Evolutionary conservation across 108 stramenopile species (phyloP).

Genomic region (Schizochytrium sp.): DNA sequence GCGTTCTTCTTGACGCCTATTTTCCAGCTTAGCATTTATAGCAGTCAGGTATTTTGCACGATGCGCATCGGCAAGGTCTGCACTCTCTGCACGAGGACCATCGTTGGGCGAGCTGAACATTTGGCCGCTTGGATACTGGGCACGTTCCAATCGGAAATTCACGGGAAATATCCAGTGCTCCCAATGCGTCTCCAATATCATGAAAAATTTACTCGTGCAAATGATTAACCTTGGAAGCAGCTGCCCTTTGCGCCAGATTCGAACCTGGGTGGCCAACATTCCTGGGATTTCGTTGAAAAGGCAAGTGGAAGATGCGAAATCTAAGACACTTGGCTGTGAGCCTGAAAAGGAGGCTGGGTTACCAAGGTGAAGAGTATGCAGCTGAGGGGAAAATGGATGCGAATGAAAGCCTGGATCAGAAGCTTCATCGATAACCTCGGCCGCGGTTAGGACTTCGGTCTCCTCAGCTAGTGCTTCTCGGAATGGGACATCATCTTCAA

Average conservation of each 20-base stretch:
- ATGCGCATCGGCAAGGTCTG: neutral
- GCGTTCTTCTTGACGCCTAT: neutral
- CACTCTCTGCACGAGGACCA: neutral
- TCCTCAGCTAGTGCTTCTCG: neutral
- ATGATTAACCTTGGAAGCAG: neutral
- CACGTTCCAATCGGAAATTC: neutral
- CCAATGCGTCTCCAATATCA: constrained; percentile 13
- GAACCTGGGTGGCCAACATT: constrained; percentile 4
- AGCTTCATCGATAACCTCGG: neutral
- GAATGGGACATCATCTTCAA: neutral
- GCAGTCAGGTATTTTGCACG: neutral
- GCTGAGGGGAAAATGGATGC: neutral
- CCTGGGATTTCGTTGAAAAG: constrained; percentile 2
- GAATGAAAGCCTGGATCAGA: neutral
- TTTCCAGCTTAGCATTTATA: neutral
- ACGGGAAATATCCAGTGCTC: constrained; percentile 4
- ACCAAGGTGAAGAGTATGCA: neutral
- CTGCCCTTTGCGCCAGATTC: neutral
- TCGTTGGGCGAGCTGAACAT: neutral
- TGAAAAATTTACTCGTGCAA: neutral
- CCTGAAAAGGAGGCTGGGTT: neutral
- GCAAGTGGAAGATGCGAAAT: neutral
- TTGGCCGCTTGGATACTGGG: neutral
- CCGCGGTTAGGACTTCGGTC: neutral
- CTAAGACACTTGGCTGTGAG: neutral